These are phyloP conservation scores for Saccharomycopsis selenospora DNA, from an alignment of 805 yeast genomes.

Conservation along the genomic window DNA sequence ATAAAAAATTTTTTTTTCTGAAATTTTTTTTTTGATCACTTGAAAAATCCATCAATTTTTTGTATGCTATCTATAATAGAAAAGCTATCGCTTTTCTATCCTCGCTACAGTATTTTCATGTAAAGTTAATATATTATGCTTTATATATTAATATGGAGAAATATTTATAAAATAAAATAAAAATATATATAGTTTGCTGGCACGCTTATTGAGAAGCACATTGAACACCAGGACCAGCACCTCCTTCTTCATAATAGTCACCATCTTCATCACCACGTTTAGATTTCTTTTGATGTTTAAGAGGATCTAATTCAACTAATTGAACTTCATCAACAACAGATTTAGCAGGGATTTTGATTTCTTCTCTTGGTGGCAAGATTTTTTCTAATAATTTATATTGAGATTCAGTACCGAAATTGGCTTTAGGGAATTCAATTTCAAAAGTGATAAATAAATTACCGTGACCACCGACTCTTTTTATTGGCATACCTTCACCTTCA, in stretches of 20 bases:
- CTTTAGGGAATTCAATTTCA: slow-evolving; percentile 79
- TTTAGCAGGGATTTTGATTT: slow-evolving; percentile 53
- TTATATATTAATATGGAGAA: too few relatives aligned
- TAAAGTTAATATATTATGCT: too few relatives aligned
- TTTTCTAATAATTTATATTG: slow-evolving; percentile 64
- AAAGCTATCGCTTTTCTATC: too few relatives aligned
- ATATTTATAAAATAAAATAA: too few relatives aligned
- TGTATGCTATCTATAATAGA: too few relatives aligned
- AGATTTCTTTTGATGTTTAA: slow-evolving; percentile 43
- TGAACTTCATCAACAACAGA: slow-evolving; percentile 79
- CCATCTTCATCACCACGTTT: slow-evolving; percentile 47
- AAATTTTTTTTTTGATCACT: too few relatives aligned
- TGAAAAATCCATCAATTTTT: too few relatives aligned
- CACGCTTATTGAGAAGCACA: slow-evolving; percentile 83
- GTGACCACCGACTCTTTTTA: slow-evolving; percentile 75
- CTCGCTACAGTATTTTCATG: too few relatives aligned
- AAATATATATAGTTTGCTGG: too few relatives aligned
- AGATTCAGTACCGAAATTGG: slow-evolving; percentile 67
- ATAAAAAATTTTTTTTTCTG: too few relatives aligned
- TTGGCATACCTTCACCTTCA: slow-evolving; percentile 96
- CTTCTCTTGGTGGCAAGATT: slow-evolving; percentile 69
- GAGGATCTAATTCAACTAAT: slow-evolving; percentile 59
- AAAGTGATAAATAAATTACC: slow-evolving; percentile 87
- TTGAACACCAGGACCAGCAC: slow-evolving; percentile 70
- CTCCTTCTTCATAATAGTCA: slow-evolving; percentile 53